Conservation (phyloP, 495 filamentous ascomycete genomes). For the Chaetomium tenue region DNA sequence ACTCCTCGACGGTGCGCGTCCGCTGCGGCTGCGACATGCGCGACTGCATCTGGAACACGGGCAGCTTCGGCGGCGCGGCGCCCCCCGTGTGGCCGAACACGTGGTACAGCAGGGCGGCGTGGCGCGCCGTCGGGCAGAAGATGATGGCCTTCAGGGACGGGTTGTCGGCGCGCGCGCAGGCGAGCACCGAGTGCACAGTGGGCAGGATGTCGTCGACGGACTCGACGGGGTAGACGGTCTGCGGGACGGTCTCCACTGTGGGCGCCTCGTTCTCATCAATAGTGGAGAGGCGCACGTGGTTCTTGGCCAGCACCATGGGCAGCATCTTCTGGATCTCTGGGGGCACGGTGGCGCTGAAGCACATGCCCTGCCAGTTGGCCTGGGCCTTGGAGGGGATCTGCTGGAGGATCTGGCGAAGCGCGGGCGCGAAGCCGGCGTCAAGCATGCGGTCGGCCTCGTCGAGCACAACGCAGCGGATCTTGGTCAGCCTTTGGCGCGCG, state of each 20-base stretch:
- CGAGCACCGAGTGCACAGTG: conserved; percentile 75
- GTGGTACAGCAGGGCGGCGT: conserved; percentile 83
- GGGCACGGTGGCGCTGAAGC: conserved; percentile 89
- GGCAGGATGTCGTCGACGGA: conserved; percentile 88
- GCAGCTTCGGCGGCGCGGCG: conserved; percentile 82
- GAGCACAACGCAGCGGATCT: conserved; percentile 68
- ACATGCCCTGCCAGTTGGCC: conserved; percentile 70
- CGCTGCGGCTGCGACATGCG: conserved; percentile 69
- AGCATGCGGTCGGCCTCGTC: conserved; percentile 97
- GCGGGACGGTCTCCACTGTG: conserved; percentile 74
- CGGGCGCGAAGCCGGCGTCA: conserved; percentile 89
- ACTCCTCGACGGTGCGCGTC: conserved; percentile 73
- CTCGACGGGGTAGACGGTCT: conserved; percentile 68
- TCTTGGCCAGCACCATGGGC: conserved; percentile 85
- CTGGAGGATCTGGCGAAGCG: conserved; percentile 77
- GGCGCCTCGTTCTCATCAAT: conserved; percentile 92
- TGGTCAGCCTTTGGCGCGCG: conserved; percentile 72
- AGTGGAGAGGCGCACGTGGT: conserved; percentile 85
- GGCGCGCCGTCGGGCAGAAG: conserved; percentile 97
- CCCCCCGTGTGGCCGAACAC: conserved; percentile 66
- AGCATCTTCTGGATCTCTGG: conserved; percentile 92
- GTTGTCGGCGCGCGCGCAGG: conserved; percentile 87
- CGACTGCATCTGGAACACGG: conserved; percentile 71
- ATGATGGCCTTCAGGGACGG: conserved; percentile 74
- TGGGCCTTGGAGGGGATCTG: conserved; percentile 60